Evolutionary conservation across 2,329 filamentous ascomycete genomes (phyloP).

Genomic region (Stemphylium beticola): DNA sequence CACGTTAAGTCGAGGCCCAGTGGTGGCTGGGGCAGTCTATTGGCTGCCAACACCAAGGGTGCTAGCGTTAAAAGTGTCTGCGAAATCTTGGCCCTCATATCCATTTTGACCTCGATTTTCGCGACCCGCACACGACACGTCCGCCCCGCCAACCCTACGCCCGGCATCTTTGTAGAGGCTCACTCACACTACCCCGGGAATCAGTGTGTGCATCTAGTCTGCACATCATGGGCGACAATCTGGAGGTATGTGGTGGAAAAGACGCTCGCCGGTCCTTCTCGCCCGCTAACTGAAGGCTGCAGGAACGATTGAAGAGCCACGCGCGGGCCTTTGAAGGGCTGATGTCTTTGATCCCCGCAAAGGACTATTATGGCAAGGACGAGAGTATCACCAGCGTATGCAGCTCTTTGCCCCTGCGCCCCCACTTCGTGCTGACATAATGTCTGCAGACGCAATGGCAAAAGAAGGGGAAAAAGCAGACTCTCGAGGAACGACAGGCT

Average conservation of each 20-base stretch:
- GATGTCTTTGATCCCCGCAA: slow-evolving; percentile 85
- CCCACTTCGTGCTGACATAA: slow-evolving; percentile 16
- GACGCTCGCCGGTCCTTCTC: slow-evolving; percentile 27
- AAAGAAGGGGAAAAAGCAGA: slow-evolving; percentile 87
- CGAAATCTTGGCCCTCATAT: slow-evolving; percentile 28
- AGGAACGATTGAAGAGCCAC: slow-evolving; percentile 62
- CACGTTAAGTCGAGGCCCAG: slow-evolving; percentile 1
- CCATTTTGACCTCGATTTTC: slow-evolving; percentile 30
- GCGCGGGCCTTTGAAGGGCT: slow-evolving; percentile 85
- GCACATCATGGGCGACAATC: slow-evolving; percentile 48
- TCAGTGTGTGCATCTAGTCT: neutral
- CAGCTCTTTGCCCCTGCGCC: slow-evolving; percentile 34
- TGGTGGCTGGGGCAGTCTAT: slow-evolving; percentile 10
- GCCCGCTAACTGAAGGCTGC: slow-evolving; percentile 37
- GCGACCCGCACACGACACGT: slow-evolving; percentile 37
- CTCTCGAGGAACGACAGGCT: slow-evolving; percentile 73
- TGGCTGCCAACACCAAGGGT: slow-evolving; percentile 16
- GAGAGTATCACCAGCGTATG: slow-evolving; percentile 69
- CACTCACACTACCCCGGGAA: neutral
- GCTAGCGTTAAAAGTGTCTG: slow-evolving; percentile 27
- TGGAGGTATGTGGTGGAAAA: slow-evolving; percentile 46
- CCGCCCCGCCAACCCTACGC: slow-evolving; percentile 19
- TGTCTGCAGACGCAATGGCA: slow-evolving; percentile 84
- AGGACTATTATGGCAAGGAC: slow-evolving; percentile 89
- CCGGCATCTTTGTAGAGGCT: slow-evolving; percentile 2